Base-by-base conservation (phyloP, 177 flowering plant genomes). In the Telopea speciosissima region DNA sequence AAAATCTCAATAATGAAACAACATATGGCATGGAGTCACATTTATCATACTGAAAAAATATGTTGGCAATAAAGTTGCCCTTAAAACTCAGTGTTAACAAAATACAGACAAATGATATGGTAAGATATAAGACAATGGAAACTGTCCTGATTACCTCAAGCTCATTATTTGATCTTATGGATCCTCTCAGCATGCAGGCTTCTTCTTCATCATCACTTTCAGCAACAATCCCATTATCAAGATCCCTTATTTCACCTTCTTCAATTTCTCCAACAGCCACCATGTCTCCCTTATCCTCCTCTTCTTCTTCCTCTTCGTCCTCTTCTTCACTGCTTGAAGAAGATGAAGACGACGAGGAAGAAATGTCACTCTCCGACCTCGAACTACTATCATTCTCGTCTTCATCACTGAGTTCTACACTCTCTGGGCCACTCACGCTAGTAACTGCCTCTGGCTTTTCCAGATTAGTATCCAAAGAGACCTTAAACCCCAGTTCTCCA, bases 141-240 rank as follows among this genome's bases (percentile, higher is more conserved):
- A 16, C 52, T 16, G 8, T 8, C 11, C 36, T 42, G 58, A 12
- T 72, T 87, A 94, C 98, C 89, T 80, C 69, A 70, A 88, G 70
- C 83, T 90, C 97, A 70, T 90, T 90, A 81, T 83, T 89, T 24
- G 97, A 88, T 73, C 65, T 82, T 61, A 92, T 79, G 24, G 92
- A 93, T 23, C 84, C 89, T 56, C 60, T 74, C 7, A 36, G 62
- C 1, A 40, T 69, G 16, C 62, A 77, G 19, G 67, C 85, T 3
- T 76, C 86, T 40, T 83, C 96, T 26, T 76, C 79, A 45, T 84
- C 92, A 62, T 58, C 61, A n/a, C 76, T 78, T 65, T 74, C 78
- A 49, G 64, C 82, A 68, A 65, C 68, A 73, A 73, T 79, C 73
- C 74, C 77, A 67, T 76, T 81, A 70, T 74, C 80, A 24, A 72